Conservation (phyloP, 768 basidiomycete genomes). For the Podaxis sp. region DNA sequence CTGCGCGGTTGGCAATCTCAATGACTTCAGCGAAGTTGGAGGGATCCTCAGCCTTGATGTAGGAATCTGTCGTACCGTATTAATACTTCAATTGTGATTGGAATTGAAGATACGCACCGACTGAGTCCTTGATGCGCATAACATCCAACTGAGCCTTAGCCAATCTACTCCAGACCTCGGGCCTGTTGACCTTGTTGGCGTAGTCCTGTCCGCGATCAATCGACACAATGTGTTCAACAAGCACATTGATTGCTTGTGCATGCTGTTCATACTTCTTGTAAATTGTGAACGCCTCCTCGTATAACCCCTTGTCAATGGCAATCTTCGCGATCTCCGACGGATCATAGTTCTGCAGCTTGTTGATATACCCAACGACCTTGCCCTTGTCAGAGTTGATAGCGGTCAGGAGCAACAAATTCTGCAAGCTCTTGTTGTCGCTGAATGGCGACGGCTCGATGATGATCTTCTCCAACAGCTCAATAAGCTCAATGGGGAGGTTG, state of each 20-base stretch:
- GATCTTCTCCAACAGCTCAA: slow-evolving; percentile 98
- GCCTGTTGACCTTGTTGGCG: slow-evolving; percentile 93
- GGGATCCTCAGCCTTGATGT: slow-evolving; percentile 96
- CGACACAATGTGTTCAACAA: slow-evolving; percentile 97
- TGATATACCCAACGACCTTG: slow-evolving; percentile 97
- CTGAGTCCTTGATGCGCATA: slow-evolving; percentile 95
- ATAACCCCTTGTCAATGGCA: slow-evolving; percentile 92
- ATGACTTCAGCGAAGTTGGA: slow-evolving; percentile 94
- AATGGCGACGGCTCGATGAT: slow-evolving; percentile 97
- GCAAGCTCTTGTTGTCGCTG: slow-evolving; percentile 95
- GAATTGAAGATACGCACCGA: slow-evolving; percentile 53
- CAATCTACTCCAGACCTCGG: slow-evolving; percentile 95
- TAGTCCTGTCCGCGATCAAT: slow-evolving; percentile 96
- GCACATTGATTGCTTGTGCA: slow-evolving; percentile 93
- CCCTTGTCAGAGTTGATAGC: slow-evolving; percentile 98
- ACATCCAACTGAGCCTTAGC: slow-evolving; percentile 99
- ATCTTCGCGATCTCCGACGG: slow-evolving; percentile 93
- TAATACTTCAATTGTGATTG: neutral
- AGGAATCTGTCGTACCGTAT: slow-evolving; percentile 64
- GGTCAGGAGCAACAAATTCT: slow-evolving; percentile 92
- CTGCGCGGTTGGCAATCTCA: slow-evolving; percentile 93
- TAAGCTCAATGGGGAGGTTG: slow-evolving; percentile 94
- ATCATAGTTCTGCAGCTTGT: slow-evolving; percentile 96
- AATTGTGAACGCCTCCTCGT: slow-evolving; percentile 95
- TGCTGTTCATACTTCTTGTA: slow-evolving; percentile 98